Evolutionary conservation across 371 early-diverging fungal genomes (phyloP).

Genomic region (Actinomortierella ambigua): DNA sequence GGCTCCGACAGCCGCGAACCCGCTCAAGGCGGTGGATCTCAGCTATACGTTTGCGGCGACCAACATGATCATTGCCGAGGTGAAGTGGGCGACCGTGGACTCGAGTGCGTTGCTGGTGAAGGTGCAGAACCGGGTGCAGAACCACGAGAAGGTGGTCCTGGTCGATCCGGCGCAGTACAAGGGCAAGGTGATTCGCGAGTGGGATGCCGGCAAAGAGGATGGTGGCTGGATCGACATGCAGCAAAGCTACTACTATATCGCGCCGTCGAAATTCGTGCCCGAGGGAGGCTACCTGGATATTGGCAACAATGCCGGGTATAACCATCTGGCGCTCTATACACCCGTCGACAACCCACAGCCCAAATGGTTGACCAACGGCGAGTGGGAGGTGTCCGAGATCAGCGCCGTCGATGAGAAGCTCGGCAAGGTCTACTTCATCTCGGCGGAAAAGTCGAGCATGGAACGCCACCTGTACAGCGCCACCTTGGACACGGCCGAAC

Average conservation of each 20-base stretch:
- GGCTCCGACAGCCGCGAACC: constrained; percentile 11
- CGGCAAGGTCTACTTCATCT: constrained; percentile 63
- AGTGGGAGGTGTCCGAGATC: constrained; percentile 82
- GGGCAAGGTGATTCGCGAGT: constrained; percentile 55
- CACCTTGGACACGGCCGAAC: constrained; percentile 48
- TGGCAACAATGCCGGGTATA: constrained; percentile 76
- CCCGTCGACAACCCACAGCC: constrained; percentile 54
- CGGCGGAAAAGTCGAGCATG: constrained; percentile 78
- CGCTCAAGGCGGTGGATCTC: constrained; percentile 22
- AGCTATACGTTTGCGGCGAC: constrained; percentile 61
- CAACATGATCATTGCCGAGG: constrained; percentile 81
- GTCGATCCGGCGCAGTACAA: constrained; percentile 33
- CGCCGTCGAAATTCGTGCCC: constrained; percentile 46
- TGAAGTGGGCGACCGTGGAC: constrained; percentile 77
- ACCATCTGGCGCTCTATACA: constrained; percentile 83
- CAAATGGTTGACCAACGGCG: constrained; percentile 82
- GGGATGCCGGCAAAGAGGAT: constrained; percentile 58
- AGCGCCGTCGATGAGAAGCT: constrained; percentile 62
- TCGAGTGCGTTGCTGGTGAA: constrained; percentile 71
- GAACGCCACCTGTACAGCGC: constrained; percentile 82
- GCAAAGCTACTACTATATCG: constrained; percentile 53
- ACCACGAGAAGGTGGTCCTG: constrained; percentile 70
- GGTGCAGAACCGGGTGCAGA: constrained; percentile 90
- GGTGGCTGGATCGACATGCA: constrained; percentile 78
- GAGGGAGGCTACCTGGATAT: constrained; percentile 80